Conservation (phyloP, 2,329 filamentous ascomycete genomes). For the Aspergillus novofumigatus region DNA sequence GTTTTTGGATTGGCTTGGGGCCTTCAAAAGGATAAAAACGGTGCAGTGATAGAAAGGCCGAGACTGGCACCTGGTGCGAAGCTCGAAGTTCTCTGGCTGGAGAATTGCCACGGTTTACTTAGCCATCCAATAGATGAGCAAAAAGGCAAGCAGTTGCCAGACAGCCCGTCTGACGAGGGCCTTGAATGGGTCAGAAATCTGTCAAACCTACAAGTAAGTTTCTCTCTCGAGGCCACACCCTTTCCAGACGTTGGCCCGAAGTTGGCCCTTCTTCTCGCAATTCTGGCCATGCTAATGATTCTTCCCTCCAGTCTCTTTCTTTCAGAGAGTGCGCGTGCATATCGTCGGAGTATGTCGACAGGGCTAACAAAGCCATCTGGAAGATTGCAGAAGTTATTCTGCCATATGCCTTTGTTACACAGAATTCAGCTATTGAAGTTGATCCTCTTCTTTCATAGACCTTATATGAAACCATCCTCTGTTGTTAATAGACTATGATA, state of each 20-base stretch:
- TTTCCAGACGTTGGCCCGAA: neutral
- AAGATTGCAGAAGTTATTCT: conserved; percentile 24
- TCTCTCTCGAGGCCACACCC: neutral
- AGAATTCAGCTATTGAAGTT: conserved; percentile 19
- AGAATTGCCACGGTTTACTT: conserved; percentile 23
- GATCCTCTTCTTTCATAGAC: conserved; percentile 12
- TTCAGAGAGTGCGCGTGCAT: conserved; percentile 23
- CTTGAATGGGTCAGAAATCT: conserved; percentile 26
- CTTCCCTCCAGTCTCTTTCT: conserved; percentile 22
- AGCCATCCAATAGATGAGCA: conserved; percentile 9
- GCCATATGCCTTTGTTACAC: conserved; percentile 12
- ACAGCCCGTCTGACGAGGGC: conserved; percentile 15
- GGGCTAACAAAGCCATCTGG: conserved; percentile 24
- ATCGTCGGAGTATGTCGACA: conserved; percentile 17
- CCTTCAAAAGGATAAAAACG: conserved; percentile 11
- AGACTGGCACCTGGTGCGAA: conserved; percentile 16
- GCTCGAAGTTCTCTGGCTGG: conserved; percentile 24
- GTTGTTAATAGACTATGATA: neutral
- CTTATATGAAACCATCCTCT: neutral
- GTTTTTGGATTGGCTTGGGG: conserved; percentile 35
- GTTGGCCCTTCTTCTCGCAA: neutral
- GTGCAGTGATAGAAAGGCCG: neutral
- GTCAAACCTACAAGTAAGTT: conserved; percentile 19
- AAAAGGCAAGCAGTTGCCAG: neutral
- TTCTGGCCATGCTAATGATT: neutral